A percentile compares a stretch with the other conserved stretches of the same genome.
phyloP scores from a whole-genome alignment of 768 basidiomycete genomes.

The Suillus fuscotomentosus region DNA sequence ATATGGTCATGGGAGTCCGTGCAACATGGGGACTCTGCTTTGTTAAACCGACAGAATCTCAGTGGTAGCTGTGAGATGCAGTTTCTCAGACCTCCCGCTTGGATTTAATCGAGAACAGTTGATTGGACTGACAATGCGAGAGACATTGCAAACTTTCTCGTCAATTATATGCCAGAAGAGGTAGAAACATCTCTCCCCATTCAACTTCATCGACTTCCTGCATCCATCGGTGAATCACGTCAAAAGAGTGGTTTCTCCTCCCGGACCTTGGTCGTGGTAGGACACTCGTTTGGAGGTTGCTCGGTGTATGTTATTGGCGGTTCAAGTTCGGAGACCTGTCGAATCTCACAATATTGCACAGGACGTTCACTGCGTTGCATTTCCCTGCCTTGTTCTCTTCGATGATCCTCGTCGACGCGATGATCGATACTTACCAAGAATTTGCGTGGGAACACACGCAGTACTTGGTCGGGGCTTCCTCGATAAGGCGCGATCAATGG shows the following conservation, averaged over 20 bases:
- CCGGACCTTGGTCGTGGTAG: conserved; percentile 62
- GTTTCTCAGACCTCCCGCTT: background rate
- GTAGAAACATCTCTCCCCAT: conserved; percentile 43
- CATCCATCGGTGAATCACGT: conserved; percentile 41
- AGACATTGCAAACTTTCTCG: conserved; percentile 75
- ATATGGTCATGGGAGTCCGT: conserved; percentile 84
- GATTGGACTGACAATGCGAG: conserved; percentile 79
- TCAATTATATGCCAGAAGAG: conserved; percentile 59
- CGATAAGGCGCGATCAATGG: conserved; percentile 65
- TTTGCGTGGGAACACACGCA: background rate
- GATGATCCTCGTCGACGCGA: conserved; percentile 76
- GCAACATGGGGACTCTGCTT: conserved; percentile 82
- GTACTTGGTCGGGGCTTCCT: conserved; percentile 38
- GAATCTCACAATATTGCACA: conserved; percentile 23
- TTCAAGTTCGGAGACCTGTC: background rate
- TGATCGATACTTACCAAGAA: conserved; percentile 37
- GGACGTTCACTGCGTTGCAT: conserved; percentile 60
- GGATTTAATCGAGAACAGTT: conserved; percentile 36
- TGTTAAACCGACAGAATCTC: conserved; percentile 60
- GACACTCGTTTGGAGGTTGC: conserved; percentile 86
- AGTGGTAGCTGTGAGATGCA: conserved; percentile 55
- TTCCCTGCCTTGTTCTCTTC: conserved; percentile 68
- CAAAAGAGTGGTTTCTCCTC: conserved; percentile 43
- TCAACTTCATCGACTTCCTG: conserved; percentile 48
- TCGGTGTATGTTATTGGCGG: conserved; percentile 54